Evolutionary conservation across 768 basidiomycete genomes (phyloP).

Genomic region (Brasilioporus rufonigricans): DNA sequence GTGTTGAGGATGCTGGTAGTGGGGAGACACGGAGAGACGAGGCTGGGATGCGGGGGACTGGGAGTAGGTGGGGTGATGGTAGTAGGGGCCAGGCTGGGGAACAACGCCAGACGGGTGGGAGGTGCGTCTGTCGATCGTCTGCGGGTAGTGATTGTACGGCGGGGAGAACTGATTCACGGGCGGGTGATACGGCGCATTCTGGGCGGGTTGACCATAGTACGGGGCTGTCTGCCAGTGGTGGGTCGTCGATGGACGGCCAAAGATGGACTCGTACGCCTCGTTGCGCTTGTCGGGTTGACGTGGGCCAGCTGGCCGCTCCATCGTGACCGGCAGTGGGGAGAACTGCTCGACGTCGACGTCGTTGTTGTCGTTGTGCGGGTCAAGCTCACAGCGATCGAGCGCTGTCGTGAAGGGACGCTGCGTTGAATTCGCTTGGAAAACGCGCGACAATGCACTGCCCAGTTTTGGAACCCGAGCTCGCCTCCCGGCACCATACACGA

Average conservation of each 20-base stretch:
- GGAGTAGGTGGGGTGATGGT: conserved; percentile 30
- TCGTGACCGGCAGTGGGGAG: conserved; percentile 19
- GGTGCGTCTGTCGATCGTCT: conserved; percentile 44
- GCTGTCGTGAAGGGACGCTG: conserved; percentile 1
- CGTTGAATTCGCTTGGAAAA: conserved; percentile 5
- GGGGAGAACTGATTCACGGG: conserved; percentile 34
- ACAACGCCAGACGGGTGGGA: conserved; percentile 43
- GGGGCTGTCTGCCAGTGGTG: conserved; percentile 44
- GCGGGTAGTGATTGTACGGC: conserved; percentile 40
- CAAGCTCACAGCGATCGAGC: not conserved
- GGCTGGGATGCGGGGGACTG: conserved; percentile 34
- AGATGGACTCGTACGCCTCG: conserved; percentile 85
- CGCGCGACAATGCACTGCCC: conserved; percentile 19
- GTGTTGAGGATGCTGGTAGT: conserved; percentile 17
- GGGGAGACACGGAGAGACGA: conserved; percentile 11
- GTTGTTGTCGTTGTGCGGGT: conserved; percentile 2
- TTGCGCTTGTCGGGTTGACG: conserved; percentile 66
- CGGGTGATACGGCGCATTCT: conserved; percentile 18
- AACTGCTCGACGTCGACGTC: conserved; percentile 4
- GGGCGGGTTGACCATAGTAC: conserved; percentile 18
- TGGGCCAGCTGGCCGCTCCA: conserved; percentile 62
- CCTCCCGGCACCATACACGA: conserved; percentile 5
- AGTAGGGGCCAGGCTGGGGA: conserved; percentile 25
- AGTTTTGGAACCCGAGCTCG: conserved; percentile 20
- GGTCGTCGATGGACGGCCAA: conserved; percentile 66